Evolutionary conservation across 2,329 filamentous ascomycete genomes (phyloP), one percentile per base, ranked within the genome.

Genomic region (Pseudocercospora fijiensis): DNA sequence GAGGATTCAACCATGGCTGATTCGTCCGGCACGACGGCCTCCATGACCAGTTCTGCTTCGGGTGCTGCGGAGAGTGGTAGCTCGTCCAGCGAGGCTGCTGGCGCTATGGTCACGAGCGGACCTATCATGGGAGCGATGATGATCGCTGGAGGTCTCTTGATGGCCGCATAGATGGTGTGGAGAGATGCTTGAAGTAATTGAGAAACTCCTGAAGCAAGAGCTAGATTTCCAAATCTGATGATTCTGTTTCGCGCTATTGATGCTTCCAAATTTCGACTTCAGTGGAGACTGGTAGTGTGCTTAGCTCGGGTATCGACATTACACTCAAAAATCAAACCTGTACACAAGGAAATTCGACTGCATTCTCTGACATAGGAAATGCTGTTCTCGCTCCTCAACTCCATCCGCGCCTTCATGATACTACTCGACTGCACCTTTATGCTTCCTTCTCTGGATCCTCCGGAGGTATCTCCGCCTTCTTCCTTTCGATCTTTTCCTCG

Each of bases 401-500:
- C 37, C 37, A 18, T 41, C 37, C 5, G 16, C 37, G 18, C 16
- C 18, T 41, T 41, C 16, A 18, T 6, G 16, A 41, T n/a, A 13
- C 37, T 18, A 41, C 16, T 41, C 37, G 37, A n/a, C 5, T 41
- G 37, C n/a, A n/a, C n/a, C 37, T 41, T 7, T 8, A 18, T 7
- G 49, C 49, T 11, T 53, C 49, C 49, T 53, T 53, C 20, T 53
- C 49, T n/a, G 45, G 24, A 49, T 49, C 45, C 20, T 53, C 49
- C 2, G 49, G 49, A 9, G 49, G 49, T 28, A 28, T 28, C 49
- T 53, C 49, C 10, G 49, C 49, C 16, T 53, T 53, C 49, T 28
- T 53, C 52, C 49, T 61, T 52, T 61, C 52, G 22, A 45, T n/a
- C 24, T 57, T 41, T 41, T 52, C 58, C 11, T 64, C 58, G 30